A percentile compares a stretch with the other conserved stretches of the same genome.
These are phyloP conservation scores for Blastobotrys indianensis DNA, from an alignment of 1,139 yeast species.

Conservation along the genomic window DNA sequence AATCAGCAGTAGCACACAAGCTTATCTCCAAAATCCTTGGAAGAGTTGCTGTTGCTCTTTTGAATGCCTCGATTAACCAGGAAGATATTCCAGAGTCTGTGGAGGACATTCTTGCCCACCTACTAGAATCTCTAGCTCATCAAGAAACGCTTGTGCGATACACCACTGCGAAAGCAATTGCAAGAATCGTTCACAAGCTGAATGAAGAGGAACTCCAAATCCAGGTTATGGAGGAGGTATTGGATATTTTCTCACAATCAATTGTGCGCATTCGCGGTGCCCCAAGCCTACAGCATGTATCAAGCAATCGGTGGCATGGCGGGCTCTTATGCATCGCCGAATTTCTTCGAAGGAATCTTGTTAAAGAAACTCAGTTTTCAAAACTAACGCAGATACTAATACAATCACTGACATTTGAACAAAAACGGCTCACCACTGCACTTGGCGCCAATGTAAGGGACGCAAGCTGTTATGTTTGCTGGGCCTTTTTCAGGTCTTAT, in stretches of 20 bases:
- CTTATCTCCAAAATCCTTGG: slow-evolving; percentile 36
- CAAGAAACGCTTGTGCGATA: slow-evolving; percentile 40
- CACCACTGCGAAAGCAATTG: slow-evolving; percentile 43
- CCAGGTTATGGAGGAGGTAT: slow-evolving; percentile 34
- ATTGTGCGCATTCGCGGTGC: slow-evolving; percentile 11
- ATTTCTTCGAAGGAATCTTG: slow-evolving; percentile 33
- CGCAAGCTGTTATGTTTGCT: slow-evolving; percentile 71
- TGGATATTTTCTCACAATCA: slow-evolving; percentile 28
- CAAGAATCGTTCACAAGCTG: slow-evolving; percentile 34
- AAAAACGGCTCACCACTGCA: slow-evolving; percentile 43
- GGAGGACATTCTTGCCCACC: slow-evolving; percentile 40
- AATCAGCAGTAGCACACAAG: slow-evolving; percentile 16
- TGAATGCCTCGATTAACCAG: slow-evolving; percentile 4
- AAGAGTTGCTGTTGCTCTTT: slow-evolving; percentile 29
- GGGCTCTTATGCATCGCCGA: slow-evolving; percentile 42
- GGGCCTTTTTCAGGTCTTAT: slow-evolving; percentile 53
- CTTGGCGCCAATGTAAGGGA: slow-evolving; percentile 72
- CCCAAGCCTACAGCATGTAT: slow-evolving; percentile 23
- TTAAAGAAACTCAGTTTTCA: slow-evolving; percentile 24
- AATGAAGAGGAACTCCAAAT: slow-evolving; percentile 25
- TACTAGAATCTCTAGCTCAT: slow-evolving; percentile 32
- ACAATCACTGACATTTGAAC: slow-evolving; percentile 49
- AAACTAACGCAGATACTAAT: slow-evolving; percentile 30
- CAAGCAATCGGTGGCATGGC: slow-evolving; percentile 42
- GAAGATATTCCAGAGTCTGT: slow-evolving; percentile 26